A percentile compares a stretch with the other conserved stretches of the same genome.
phyloP scores from a whole-genome alignment of 768 basidiomycete species.

The Kockovaella imperatae region DNA sequence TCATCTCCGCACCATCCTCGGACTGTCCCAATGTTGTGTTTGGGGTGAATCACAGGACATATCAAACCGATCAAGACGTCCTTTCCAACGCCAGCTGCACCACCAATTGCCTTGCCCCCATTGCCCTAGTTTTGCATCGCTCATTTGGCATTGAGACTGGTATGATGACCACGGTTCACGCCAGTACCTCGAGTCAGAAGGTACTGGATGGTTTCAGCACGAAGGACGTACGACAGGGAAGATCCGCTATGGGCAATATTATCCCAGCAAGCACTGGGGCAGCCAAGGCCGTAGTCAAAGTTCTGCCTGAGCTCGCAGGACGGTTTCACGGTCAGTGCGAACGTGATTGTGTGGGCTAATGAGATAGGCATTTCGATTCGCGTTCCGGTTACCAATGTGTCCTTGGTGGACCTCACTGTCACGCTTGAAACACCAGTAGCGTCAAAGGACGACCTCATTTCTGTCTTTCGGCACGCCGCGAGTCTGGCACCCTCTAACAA shows the following conservation, averaged over 20 bases:
- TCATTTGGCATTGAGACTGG: constrained; percentile 43
- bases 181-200: constrained; percentile 42
- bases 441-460: constrained; percentile 39
- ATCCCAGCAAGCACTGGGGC: constrained; percentile 45
- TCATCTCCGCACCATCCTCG: constrained; percentile 44
- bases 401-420: constrained; percentile 45
- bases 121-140: constrained; percentile 41
- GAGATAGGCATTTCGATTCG: constrained; percentile 41
- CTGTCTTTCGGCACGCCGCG: constrained; percentile 36
- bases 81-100: constrained; percentile 45
- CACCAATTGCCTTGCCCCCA: constrained; percentile 45
- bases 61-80: constrained; percentile 28
- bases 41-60: constrained; percentile 41
- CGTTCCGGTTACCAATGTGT: constrained; percentile 45
- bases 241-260: constrained; percentile 41
- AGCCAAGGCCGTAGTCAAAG: constrained; percentile 42
- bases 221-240: constrained; percentile 38
- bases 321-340: constrained; percentile 41
- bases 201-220: constrained; percentile 44
- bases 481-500: constrained; percentile 3
- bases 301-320: constrained; percentile 44
- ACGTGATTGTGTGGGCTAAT: not conserved
- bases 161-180: constrained; percentile 46
- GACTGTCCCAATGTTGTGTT: constrained; percentile 39
- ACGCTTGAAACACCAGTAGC: constrained; percentile 29